These are phyloP conservation scores for Carex pumila DNA, from an alignment of 176 grass and related monocot species.

Conservation along the genomic window DNA sequence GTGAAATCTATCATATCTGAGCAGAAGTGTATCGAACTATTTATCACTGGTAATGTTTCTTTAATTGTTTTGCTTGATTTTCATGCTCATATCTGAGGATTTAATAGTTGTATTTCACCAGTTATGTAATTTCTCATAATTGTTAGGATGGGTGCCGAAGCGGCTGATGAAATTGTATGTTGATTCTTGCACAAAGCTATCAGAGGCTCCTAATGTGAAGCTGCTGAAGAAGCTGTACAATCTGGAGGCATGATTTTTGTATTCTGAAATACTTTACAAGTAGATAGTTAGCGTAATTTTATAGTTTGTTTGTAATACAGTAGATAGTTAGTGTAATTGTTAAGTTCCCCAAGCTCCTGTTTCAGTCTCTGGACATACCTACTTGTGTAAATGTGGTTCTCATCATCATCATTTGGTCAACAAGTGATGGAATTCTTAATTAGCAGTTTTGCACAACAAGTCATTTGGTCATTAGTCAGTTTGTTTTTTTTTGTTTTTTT, in stretches of 20 bases:
- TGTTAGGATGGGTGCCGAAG: slow-evolving; percentile 83
- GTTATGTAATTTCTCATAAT: background rate
- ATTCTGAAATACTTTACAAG: background rate
- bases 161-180: slow-evolving; percentile 80
- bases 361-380: slow-evolving; percentile 13
- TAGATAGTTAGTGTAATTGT: background rate
- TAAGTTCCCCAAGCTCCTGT: background rate
- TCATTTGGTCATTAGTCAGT: background rate
- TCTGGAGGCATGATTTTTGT: slow-evolving; percentile 57
- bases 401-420: slow-evolving; percentile 22
- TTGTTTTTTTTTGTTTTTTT: background rate
- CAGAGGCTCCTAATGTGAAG: slow-evolving; percentile 63
- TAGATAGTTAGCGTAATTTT: background rate
- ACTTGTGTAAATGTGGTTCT: background rate
- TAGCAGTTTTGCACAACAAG: background rate
- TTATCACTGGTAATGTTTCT: slow-evolving; percentile 56
- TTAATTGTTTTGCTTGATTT: background rate
- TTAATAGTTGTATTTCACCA: background rate
- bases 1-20: slow-evolving; percentile 42
- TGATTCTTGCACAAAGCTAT: slow-evolving; percentile 72
- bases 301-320: background rate
- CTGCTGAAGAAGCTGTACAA: slow-evolving; percentile 79
- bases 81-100: background rate
- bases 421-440: background rate
- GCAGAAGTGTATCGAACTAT: slow-evolving; percentile 53